phyloP scores from a whole-genome alignment of 2,329 filamentous ascomycete genomes.

The Aurifilum marmelostoma region DNA sequence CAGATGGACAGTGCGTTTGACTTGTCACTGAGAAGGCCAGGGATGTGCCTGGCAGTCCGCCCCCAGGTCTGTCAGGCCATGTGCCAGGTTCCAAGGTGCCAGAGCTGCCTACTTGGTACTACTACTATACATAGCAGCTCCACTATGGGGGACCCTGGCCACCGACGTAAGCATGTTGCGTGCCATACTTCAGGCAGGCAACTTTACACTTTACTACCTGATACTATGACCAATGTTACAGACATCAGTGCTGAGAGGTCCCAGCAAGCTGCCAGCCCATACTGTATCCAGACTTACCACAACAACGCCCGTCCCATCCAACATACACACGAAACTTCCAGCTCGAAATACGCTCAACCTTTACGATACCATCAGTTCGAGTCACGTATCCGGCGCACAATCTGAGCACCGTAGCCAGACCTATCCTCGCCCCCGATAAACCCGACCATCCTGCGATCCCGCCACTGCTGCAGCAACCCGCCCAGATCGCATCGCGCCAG shows the following conservation, averaged over 20 bases:
- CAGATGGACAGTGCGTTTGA: background rate
- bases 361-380: background rate
- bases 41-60: background rate
- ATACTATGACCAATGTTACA: constrained; percentile 5
- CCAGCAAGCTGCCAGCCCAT: constrained; percentile 4
- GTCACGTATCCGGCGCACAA: background rate
- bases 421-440: background rate
- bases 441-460: background rate
- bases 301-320: background rate
- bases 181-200: constrained; percentile 2
- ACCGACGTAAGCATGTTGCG: constrained; percentile 4
- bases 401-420: background rate
- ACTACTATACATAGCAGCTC: background rate
- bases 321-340: background rate
- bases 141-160: background rate
- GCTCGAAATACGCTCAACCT: background rate
- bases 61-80: background rate
- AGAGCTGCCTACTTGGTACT: background rate
- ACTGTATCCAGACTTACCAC: background rate
- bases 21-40: background rate
- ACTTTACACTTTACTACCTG: background rate
- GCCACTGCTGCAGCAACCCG: background rate
- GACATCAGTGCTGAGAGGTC: background rate
- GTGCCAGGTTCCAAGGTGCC: background rate
- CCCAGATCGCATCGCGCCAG: constrained; percentile 8